A percentile compares a stretch with the other conserved stretches of the same genome.
Conservation (phyloP, 495 filamentous ascomycete genomes). For the Astrocystis sublimbata region DNA sequence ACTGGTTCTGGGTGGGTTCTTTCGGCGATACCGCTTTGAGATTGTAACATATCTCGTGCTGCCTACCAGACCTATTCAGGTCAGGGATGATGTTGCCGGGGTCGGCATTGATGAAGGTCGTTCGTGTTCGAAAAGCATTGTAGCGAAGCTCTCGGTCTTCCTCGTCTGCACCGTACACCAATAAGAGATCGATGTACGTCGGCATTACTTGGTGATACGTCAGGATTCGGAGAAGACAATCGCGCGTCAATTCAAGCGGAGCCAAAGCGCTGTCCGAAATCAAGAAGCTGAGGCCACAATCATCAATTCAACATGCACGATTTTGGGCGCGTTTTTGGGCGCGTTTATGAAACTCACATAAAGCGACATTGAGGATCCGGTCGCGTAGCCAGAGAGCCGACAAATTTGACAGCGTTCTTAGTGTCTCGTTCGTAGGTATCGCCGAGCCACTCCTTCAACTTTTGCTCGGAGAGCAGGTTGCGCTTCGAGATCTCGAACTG, state of each 20-base stretch:
- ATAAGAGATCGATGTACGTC: constrained; percentile 42
- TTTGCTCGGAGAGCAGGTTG: constrained; percentile 23
- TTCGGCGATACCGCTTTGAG: constrained; percentile 37
- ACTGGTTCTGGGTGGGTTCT: not conserved
- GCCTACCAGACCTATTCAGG: constrained; percentile 40
- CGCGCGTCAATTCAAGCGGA: constrained; percentile 25
- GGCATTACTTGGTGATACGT: constrained; percentile 48
- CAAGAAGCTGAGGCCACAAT: constrained; percentile 25
- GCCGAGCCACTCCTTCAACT: constrained; percentile 24
- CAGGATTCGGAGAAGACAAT: constrained; percentile 37
- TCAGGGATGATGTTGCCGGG: constrained; percentile 33
- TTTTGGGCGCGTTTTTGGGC: not conserved
- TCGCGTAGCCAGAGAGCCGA: constrained; percentile 21
- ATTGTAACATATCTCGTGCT: constrained; percentile 44
- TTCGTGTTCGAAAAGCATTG: constrained; percentile 27
- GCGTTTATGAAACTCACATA: constrained; percentile 22
- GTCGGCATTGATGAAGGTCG: constrained; percentile 18
- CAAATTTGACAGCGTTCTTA: constrained; percentile 8
- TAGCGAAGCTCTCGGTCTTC: constrained; percentile 17
- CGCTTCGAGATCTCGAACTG: constrained; percentile 16
- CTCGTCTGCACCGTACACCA: constrained; percentile 36
- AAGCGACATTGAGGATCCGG: constrained; percentile 36
- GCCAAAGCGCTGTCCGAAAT: constrained; percentile 23
- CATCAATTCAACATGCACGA: not conserved
- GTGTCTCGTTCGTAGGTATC: constrained; percentile 7